A percentile compares a stretch with the other conserved stretches of the same genome.
phyloP scores from a whole-genome alignment of 176 grass and related monocot species.

The Poa annua region DNA sequence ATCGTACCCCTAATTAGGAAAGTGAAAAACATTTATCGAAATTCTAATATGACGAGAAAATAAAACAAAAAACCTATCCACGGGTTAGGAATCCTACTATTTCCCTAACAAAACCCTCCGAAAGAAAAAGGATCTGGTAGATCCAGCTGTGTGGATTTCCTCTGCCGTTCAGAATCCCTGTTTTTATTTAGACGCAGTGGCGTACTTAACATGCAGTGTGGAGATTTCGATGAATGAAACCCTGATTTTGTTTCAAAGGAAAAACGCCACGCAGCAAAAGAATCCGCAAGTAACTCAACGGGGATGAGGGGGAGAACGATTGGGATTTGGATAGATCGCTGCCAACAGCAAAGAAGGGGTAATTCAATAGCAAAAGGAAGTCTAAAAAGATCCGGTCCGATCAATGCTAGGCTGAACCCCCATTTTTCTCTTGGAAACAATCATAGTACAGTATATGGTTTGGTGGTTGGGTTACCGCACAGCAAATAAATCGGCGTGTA shows the following conservation, averaged over 20 bases:
- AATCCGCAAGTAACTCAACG: slow-evolving; percentile 1
- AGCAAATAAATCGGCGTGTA: background rate
- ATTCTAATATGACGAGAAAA: background rate
- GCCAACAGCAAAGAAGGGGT: background rate
- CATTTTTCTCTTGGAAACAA: too few relatives aligned
- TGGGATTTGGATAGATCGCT: background rate
- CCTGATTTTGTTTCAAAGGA: background rate
- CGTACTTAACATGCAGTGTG: background rate
- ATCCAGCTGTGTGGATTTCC: background rate
- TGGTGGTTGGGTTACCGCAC: background rate
- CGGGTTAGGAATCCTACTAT: background rate
- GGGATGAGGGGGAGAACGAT: background rate
- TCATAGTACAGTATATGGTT: too few relatives aligned
- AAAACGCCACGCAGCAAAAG: background rate
- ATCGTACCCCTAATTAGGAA: background rate
- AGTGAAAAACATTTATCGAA: background rate
- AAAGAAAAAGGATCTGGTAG: background rate
- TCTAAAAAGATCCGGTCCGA: background rate
- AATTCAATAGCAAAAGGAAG: background rate
- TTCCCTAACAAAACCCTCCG: background rate
- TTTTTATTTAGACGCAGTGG: background rate
- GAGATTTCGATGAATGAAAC: background rate
- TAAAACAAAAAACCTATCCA: background rate
- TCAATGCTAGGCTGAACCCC: background rate
- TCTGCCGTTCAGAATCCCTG: background rate